These are phyloP conservation scores for Pyricularia grisea DNA, from an alignment of 2,329 filamentous ascomycete genomes.

Conservation along the genomic window DNA sequence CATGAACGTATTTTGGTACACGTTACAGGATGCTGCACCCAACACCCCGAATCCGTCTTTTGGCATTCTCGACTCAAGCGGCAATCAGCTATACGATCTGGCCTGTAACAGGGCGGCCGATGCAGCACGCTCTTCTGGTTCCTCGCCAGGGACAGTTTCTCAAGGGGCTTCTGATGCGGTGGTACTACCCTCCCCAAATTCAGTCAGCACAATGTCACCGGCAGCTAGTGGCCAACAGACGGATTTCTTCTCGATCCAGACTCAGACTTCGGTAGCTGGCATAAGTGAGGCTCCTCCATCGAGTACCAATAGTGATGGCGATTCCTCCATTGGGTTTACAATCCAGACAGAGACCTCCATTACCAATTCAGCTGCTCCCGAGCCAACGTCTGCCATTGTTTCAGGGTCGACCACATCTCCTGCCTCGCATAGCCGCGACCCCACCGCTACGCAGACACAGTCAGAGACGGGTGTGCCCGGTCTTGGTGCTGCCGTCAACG, in stretches of 20 bases:
- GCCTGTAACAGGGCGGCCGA: not conserved
- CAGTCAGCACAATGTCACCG: not conserved
- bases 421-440: not conserved
- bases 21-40: conserved; percentile 56
- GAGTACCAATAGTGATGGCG: not conserved
- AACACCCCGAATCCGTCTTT: conserved; percentile 58
- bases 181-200: not conserved
- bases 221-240: not conserved
- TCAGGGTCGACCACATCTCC: not conserved
- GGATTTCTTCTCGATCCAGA: not conserved
- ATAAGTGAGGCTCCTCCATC: not conserved
- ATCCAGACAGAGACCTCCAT: not conserved
- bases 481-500: not conserved
- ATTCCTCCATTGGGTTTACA: not conserved
- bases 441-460: not conserved
- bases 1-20: conserved; percentile 68
- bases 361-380: not conserved
- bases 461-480: not conserved
- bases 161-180: not conserved
- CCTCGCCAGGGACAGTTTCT: not conserved
- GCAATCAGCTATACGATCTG: not conserved
- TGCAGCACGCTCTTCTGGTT: not conserved
- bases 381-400: not conserved
- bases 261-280: not conserved
- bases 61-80: conserved; percentile 35